Base-by-base conservation (phyloP, 2,329 filamentous ascomycete genomes). In the Monosporascus sp. region DNA sequence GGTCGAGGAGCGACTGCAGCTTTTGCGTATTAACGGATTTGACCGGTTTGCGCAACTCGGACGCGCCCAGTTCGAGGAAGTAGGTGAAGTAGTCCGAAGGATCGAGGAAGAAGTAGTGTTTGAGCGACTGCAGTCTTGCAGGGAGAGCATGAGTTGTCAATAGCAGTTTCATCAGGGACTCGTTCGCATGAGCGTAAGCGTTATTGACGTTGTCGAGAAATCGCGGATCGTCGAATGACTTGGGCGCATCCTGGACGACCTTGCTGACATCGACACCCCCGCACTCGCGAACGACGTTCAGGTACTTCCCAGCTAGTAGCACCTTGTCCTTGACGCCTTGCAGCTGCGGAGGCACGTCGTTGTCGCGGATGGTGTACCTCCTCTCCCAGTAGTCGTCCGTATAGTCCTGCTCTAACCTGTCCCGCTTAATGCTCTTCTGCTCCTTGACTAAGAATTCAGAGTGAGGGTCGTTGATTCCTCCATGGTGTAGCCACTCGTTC, bases 301-400 rank as follows among this genome's bases (percentile, higher is more conserved):
- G 82, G 67, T 99, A 99, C 70, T 99, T 99, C 40, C 94, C 94
- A 18, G 94, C 94, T 37, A 99, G 79, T 2, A 99, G 78, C 1
- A 97, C 93, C 71, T 97, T 97, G 61, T 96, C 92, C 68, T 94
- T 94, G 60, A 97, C 88, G 28, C 82, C 85, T 67, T 94, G 88
- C 5, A 99, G 81, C 67, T 99, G 94, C 8, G 93, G 92, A 3
- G 94, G 94, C 1, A 97, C 86, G 55, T 96, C 89, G 48, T 90
- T 85, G 56, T 96, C 91, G 55, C 94, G 87, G 58, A 99, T 88
- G 5, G 94, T 97, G 68, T 99, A 99, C 58, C 94, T 82, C 66
- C 96, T 91, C 69, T 99, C 94, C 94, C 94, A 99, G 70, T 99
- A 99, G 66, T 99, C 94, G 69, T 99, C 94, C 0, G 93, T 99